These are phyloP conservation scores for Penicillium janthinellum DNA, from an alignment of 2,329 filamentous ascomycete species.

Conservation along the genomic window DNA sequence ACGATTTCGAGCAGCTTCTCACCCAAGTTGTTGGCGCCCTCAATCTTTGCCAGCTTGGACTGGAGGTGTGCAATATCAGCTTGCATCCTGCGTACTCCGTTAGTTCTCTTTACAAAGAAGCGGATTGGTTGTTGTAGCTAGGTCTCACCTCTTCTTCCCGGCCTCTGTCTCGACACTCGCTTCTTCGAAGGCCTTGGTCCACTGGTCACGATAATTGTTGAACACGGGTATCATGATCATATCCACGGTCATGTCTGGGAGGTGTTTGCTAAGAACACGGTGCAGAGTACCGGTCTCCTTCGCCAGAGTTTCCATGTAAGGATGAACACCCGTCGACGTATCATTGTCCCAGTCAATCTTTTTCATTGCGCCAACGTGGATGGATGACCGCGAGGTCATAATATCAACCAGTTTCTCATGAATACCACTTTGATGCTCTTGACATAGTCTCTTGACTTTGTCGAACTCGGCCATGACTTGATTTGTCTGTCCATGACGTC, in stretches of 20 bases:
- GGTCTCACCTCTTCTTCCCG: slow-evolving; percentile 70
- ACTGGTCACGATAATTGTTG: slow-evolving; percentile 75
- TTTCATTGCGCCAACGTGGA: slow-evolving; percentile 74
- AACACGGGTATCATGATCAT: slow-evolving; percentile 89
- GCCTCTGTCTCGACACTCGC: slow-evolving; percentile 65
- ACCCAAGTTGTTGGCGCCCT: slow-evolving; percentile 75
- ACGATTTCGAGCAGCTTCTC: slow-evolving; percentile 63
- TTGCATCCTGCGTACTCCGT: slow-evolving; percentile 61
- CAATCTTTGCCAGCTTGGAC: slow-evolving; percentile 70
- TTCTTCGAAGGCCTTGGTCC: slow-evolving; percentile 69
- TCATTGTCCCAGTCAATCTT: slow-evolving; percentile 72
- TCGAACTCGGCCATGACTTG: slow-evolving; percentile 80
- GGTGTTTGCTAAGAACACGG: slow-evolving; percentile 77
- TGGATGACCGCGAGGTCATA: slow-evolving; percentile 74
- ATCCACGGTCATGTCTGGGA: slow-evolving; percentile 73
- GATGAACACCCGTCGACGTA: slow-evolving; percentile 54
- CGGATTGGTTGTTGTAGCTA: background rate
- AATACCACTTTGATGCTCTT: slow-evolving; percentile 88
- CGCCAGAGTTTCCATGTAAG: slow-evolving; percentile 82
- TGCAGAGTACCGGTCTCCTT: slow-evolving; percentile 86
- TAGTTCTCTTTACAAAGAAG: slow-evolving; percentile 9
- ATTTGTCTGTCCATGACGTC: slow-evolving; percentile 65
- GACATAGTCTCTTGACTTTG: slow-evolving; percentile 77
- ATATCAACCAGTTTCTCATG: slow-evolving; percentile 93
- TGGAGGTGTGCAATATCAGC: slow-evolving; percentile 75